A percentile compares a stretch with the other conserved stretches of the same genome.
phyloP scores from a whole-genome alignment of 2,329 filamentous ascomycete species.

The Pseudocercospora fijiensis region DNA sequence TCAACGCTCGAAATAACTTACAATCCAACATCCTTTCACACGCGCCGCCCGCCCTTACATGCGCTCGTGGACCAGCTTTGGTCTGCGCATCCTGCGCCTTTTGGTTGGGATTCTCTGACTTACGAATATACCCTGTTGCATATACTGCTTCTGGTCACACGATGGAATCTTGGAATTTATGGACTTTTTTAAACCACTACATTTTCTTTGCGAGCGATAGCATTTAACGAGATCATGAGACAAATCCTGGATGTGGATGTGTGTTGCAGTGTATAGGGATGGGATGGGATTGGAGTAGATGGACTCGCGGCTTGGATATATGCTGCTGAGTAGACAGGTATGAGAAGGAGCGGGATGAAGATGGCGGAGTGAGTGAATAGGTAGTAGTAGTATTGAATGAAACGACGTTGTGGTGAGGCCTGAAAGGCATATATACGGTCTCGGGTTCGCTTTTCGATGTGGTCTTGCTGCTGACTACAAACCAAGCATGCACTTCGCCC shows the following conservation, averaged over 20 bases:
- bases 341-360: not conserved
- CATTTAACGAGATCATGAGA: slow-evolving; percentile 2
- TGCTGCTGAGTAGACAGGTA: not conserved
- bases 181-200: not conserved
- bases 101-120: not conserved
- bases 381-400: not conserved
- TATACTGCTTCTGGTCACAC: not conserved
- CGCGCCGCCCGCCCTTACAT: not conserved
- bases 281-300: not conserved
- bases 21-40: not conserved
- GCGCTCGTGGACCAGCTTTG: not conserved
- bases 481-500: too few relatives aligned
- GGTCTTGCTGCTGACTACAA: too few relatives aligned
- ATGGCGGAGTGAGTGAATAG: too few relatives aligned
- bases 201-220: not conserved
- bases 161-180: not conserved
- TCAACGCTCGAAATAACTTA: not conserved
- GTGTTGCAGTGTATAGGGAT: not conserved
- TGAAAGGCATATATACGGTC: too few relatives aligned
- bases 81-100: not conserved
- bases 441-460: too few relatives aligned
- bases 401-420: not conserved
- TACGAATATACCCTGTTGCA: slow-evolving; percentile 6
- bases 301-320: not conserved
- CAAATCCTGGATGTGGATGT: not conserved